Evolutionary conservation across 1,139 yeast genomes (phyloP), one percentile per base, ranked within the genome.

Genomic region (Martiniozyma asiatica): DNA sequence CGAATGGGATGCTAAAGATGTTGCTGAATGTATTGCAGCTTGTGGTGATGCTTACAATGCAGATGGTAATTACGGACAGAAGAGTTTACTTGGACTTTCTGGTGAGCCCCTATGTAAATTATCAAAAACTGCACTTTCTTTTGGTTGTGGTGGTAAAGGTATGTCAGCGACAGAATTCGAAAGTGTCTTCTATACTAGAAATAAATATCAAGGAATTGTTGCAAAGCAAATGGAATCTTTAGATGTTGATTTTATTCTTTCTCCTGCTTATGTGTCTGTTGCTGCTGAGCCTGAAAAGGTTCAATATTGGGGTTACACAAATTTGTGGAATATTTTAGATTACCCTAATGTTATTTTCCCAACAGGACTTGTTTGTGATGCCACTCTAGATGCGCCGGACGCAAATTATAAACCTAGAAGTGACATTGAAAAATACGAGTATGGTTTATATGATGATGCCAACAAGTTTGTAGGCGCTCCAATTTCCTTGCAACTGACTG

Each of bases 231-330:
- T 73, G 55, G 54, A 63, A 29, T 58, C 61, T 8, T 61, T 70
- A 40, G 68, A 67, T 18, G 61, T 78, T 25, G 89, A 79, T 46
- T 71, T 69, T 42, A 61, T 79, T 34, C 51, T 80, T 29, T 58
- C 73, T 27, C 92, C 92, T 22, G 61, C 72, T 6, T 74, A 74
- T 45, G 66, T 65, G 35, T 75, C 74, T 31, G 81, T 76, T 29
- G 85, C 89, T 6, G 79, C 85, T 16, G 62, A 63, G 31, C 75
- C 75, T 6, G 73, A 68, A 35, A 62, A 63, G 17, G 61, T 73
- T n/a, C 66, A 65, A 43, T 74, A 75, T 53, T 76, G 87, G 85
- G 74, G 81, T 2, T 77, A 77, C 57, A 75, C 84, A 9, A 55
- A 74, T 1, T 60, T 75, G 40, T 77, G 73, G 66, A 74, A 74